Base-by-base conservation (phyloP, 2,329 filamentous ascomycete species). In the Penicillium sp. region DNA sequence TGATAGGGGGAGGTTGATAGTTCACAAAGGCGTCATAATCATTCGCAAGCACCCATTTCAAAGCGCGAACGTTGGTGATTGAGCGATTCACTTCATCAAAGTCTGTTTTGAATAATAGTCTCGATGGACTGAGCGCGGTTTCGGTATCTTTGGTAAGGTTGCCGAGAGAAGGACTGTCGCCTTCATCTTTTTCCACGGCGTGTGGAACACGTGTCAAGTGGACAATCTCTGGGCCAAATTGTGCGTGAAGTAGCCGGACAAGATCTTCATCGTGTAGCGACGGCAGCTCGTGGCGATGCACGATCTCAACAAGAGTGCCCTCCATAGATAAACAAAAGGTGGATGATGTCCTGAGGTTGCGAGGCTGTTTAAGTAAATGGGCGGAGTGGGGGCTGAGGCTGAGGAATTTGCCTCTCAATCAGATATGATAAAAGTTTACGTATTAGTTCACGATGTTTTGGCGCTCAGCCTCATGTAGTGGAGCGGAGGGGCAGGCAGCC, bases 21-120 rank as follows among this genome's bases (percentile, higher is more conserved):
- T 35, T 21, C 16, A 37, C 16, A 21, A 50, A 50, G 14, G 48
- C 22, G 9, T 42, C 24, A 19, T 50, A 50, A 8, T 50, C 48
- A 21, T 50, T 39, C n/a, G 48, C 48, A 19, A 50, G 48, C 7
- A 50, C 19, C 48, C 48, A 50, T 26, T 42, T 50, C 22, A 50
- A 13, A 16, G 48, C 48, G 22, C 48, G 48, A 5, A 50, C 48
- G 5, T 50, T 50, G 48, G 48, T 50, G 26, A 50, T 39, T 11
- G 48, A 39, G 24, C 48, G 48, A 16, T 50, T 50, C 7, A 50
- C 48, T 50, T 50, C 48, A 21, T 50, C 48, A 29, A 29, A 50
- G 7, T 50, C 48, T 2, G 29, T 33, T 6, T n/a, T 8, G 14
- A 50, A 50, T 14, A 50, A 14, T 21, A 50, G 16, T 14, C 48